A percentile compares a stretch with the other conserved stretches of the same genome.
These are phyloP conservation scores for Globisporangium apiculatum DNA, from an alignment of 352 stramenopile genomes.

Conservation along the genomic window DNA sequence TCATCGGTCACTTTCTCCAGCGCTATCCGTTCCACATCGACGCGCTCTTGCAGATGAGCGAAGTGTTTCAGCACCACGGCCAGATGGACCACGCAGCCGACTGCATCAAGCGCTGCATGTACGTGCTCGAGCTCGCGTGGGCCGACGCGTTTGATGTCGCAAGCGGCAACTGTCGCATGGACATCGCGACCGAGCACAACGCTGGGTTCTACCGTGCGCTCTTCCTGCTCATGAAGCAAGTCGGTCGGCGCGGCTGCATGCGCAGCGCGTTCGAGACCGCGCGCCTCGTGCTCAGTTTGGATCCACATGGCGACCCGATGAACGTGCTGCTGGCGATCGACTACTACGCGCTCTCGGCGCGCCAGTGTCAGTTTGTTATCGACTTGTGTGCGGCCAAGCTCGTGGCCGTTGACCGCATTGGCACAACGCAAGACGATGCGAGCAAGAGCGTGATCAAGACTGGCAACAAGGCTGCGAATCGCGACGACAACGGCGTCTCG, in stretches of 20 bases:
- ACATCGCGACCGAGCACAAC: slow-evolving; percentile 73
- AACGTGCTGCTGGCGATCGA: slow-evolving; percentile 73
- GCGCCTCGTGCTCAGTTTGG: slow-evolving; percentile 64
- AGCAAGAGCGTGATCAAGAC: slow-evolving; percentile 11
- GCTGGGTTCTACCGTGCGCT: slow-evolving; percentile 66
- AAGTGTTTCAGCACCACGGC: slow-evolving; percentile 84
- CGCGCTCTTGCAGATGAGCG: slow-evolving; percentile 78
- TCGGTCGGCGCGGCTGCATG: slow-evolving; percentile 72
- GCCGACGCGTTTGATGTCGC: slow-evolving; percentile 77
- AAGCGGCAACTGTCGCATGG: slow-evolving; percentile 79
- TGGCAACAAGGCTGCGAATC: slow-evolving; percentile 11
- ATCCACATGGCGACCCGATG: slow-evolving; percentile 77
- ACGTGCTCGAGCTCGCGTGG: slow-evolving; percentile 77
- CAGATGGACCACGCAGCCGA: slow-evolving; percentile 82
- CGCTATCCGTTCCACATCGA: slow-evolving; percentile 83
- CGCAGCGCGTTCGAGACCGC: slow-evolving; percentile 81
- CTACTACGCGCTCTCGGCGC: slow-evolving; percentile 76
- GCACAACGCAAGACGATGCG: slow-evolving; percentile 2
- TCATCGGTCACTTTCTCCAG: slow-evolving; percentile 75
- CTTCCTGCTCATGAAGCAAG: slow-evolving; percentile 81
- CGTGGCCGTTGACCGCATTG: slow-evolving; percentile 45
- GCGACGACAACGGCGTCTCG: slow-evolving; percentile 19
- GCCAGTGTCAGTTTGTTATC: slow-evolving; percentile 75
- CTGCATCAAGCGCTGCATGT: slow-evolving; percentile 84
- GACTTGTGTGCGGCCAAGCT: slow-evolving; percentile 54